phyloP scores from a whole-genome alignment of 2,329 filamentous ascomycete genomes.

The Fusarium sp. region DNA sequence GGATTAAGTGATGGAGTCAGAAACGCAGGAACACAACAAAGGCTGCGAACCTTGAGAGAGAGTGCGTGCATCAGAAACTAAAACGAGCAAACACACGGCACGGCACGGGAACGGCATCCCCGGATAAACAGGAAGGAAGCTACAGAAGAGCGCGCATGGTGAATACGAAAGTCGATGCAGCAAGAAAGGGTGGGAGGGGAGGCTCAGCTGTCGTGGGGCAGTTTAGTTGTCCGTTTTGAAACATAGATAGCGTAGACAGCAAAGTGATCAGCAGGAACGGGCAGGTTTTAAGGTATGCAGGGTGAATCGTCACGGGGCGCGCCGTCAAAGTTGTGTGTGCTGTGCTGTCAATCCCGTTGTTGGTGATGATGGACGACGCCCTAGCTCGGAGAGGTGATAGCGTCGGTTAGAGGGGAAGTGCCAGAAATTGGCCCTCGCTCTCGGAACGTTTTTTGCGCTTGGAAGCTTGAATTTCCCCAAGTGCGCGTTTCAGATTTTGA shows the following conservation, averaged over 20 bases:
- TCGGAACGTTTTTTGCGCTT: constrained; percentile 22
- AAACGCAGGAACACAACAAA: constrained; percentile 9
- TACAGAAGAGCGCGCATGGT: constrained; percentile 7
- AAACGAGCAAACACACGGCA: not conserved
- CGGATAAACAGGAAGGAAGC: not conserved
- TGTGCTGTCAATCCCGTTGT: constrained; percentile 4
- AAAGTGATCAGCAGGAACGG: constrained; percentile 4
- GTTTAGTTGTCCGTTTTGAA: constrained; percentile 6
- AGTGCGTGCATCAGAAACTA: not conserved
- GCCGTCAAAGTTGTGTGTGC: not conserved
- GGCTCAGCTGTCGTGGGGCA: constrained; percentile 20
- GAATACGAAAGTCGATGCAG: constrained; percentile 38
- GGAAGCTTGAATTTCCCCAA: constrained; percentile 1
- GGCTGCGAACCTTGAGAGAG: not conserved
- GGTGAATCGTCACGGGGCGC: not conserved
- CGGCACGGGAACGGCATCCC: not conserved
- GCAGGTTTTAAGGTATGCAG: not conserved
- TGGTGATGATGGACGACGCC: not conserved
- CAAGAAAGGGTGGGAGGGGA: constrained; percentile 28
- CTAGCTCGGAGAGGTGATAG: not conserved
- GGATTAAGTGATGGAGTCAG: not conserved
- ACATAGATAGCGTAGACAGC: constrained; percentile 8
- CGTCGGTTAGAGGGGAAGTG: constrained; percentile 1
- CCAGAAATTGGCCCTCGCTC: constrained; percentile 33
- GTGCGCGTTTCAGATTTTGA: not conserved